Conservation (phyloP, 2,329 filamentous ascomycete genomes). For the Fusarium neocosmosporiellum region DNA sequence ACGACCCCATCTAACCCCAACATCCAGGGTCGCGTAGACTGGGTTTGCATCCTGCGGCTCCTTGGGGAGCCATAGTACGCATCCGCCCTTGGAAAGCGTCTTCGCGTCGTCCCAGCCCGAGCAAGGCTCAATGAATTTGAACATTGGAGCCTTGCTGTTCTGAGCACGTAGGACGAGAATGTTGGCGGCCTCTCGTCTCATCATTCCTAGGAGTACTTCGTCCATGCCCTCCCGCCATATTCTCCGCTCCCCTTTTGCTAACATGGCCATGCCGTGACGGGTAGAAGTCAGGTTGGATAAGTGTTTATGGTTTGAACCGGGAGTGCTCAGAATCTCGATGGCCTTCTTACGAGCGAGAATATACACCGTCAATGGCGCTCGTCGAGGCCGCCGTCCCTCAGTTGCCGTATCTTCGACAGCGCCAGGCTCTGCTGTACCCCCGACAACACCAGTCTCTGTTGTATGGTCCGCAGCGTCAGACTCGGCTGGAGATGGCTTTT, state of each 20-base stretch:
- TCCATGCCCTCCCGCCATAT: constrained; percentile 66
- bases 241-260: constrained; percentile 9
- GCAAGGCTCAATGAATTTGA: constrained; percentile 56
- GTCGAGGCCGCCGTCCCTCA: not conserved
- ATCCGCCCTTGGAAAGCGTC: constrained; percentile 54
- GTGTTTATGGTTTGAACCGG: not conserved
- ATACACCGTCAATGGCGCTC: constrained; percentile 38
- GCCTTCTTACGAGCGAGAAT: constrained; percentile 44
- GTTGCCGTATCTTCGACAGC: not conserved
- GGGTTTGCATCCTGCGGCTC: constrained; percentile 40
- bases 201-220: constrained; percentile 59
- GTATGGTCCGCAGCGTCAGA: not conserved
- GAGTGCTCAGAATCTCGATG: constrained; percentile 39
- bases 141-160: constrained; percentile 21
- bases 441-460: not conserved
- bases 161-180: constrained; percentile 51
- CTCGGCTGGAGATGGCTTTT: not conserved
- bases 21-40: constrained; percentile 59
- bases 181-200: constrained; percentile 60
- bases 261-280: constrained; percentile 44
- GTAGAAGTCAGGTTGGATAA: constrained; percentile 25
- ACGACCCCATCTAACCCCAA: constrained; percentile 43
- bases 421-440: not conserved
- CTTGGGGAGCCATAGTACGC: constrained; percentile 56
- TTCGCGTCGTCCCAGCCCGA: constrained; percentile 58